Evolutionary conservation across 2,329 filamentous ascomycete species (phyloP), one percentile per base, ranked within the genome.

Genomic region (Diaporthe eres): DNA sequence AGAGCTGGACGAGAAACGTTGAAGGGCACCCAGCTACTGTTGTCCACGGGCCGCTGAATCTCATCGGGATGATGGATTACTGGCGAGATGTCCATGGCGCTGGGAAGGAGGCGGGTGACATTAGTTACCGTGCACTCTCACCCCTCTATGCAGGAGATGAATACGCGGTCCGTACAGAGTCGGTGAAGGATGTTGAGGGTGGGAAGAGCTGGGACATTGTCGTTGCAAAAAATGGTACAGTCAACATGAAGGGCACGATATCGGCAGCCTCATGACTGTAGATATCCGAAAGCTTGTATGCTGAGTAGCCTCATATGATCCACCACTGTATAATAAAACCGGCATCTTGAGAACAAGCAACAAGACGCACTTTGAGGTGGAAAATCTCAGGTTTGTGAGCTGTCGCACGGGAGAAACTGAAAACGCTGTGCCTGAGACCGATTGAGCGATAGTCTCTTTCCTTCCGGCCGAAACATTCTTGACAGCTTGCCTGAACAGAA

Each of bases 1-100:
- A 90, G 34, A 81, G 87, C 17, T 96, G 94, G 86, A 90, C 91
- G 19, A 86, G 86, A 7, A 85, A 87, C 7, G 86, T 93, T 10
- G 93, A 97, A 82, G 92, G 92, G 0, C 94, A 97, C 80, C 89
- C 90, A 0, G 89, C 91, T 22, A 83, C 93, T 7, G 90, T 98
- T 15, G 94, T 98, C 42, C 95, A 98, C 79, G 95, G 95, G 0
- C 95, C 95, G 1, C 85, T 98, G 77, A 94, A 93, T 47, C 87
- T 96, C 34, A 93, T 94, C 15, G 88, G 93, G 53, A 90, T 97
- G 80, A 84, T 96, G 22, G 91, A 94, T 72, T 87, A 96, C 72
- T 91, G 91, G 85, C 83, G 87, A n/a, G 89, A 94, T 78, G 79
- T 91, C 0, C 81, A 85, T 31, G 82, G 81, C 4, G 71, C 77